These are phyloP conservation scores for Abrus pulchellus DNA, from an alignment of 306 rosid species.

Conservation along the genomic window DNA sequence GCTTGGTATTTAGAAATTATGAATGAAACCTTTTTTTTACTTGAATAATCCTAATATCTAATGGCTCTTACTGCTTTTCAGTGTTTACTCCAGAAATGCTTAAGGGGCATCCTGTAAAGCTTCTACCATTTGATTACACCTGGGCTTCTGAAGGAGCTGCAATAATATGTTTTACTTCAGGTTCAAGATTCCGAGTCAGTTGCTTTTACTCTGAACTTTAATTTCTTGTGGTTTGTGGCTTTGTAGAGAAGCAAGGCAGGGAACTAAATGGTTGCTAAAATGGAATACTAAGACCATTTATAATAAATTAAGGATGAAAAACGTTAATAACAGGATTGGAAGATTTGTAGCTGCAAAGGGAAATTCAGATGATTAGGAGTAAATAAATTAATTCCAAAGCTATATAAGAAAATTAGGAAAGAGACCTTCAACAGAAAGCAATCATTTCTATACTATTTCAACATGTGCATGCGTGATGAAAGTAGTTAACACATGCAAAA, in stretches of 20 bases:
- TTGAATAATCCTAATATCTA: slow-evolving; percentile 31
- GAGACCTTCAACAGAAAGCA: too few relatives aligned
- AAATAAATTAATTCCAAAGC: too few relatives aligned
- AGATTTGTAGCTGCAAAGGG: background rate
- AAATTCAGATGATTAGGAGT: too few relatives aligned
- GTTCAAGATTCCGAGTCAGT: slow-evolving; percentile 52
- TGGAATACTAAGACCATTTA: slow-evolving; percentile 4
- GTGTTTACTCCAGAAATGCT: slow-evolving; percentile 66
- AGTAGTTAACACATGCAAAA: slow-evolving; percentile 1
- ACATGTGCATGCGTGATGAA: background rate
- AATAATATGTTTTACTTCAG: slow-evolving; percentile 92
- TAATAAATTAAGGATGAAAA: slow-evolving; percentile 19
- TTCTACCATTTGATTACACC: slow-evolving; percentile 54
- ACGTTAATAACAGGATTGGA: slow-evolving; percentile 3
- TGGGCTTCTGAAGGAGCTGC: slow-evolving; percentile 78
- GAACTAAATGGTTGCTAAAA: background rate
- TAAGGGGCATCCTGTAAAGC: slow-evolving; percentile 54
- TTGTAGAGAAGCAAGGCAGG: slow-evolving; percentile 6
- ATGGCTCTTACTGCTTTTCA: slow-evolving; percentile 47
- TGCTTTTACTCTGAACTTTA: background rate
- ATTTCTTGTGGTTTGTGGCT: background rate
- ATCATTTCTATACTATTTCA: too few relatives aligned
- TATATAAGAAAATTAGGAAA: too few relatives aligned
- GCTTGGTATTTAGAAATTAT: slow-evolving; percentile 11
- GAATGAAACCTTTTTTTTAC: background rate